Base-by-base conservation (phyloP, 176 grass and related monocot genomes). In the Musa schizocarpa region DNA sequence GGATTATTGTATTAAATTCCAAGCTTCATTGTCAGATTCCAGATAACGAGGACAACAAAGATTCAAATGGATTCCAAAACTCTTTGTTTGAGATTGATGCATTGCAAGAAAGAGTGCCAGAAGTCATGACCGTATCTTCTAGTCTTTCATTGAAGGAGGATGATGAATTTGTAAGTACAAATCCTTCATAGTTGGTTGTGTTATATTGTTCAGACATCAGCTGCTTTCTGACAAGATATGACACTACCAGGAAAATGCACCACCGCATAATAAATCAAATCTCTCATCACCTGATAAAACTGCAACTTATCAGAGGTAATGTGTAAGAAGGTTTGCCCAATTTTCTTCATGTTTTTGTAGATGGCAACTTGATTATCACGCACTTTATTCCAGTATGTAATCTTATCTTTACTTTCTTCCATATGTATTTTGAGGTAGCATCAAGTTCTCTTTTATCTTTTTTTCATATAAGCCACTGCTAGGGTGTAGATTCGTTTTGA, bases 21-120 rank as follows among this genome's bases (percentile, higher is more conserved):
- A 80, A 71, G 65, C 22, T 14, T 73, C 16, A 84, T 62, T 82
- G 9, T 65, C 80, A 99, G 95, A 69, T 84, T 79, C 80, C 90
- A 76, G 95, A 94, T 48, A 80, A 86, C 11, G 95, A 91, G 13
- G 88, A 94, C 48, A 83, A 24, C 62, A 87, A 86, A 87, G 82
- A 89, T 74, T 83, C 80, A 68, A 84, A 87, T 53, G 78, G 56
- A 22, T 73, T 12, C 76, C 14, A 62, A 78, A 73, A 26, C 4
- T 65, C 63, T 26, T 65, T 99, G 24, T 89, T 77, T 79, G 84
- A 99, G 65, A 78, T 89, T 22, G 86, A 89, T 70, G 79, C 24
- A 69, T 76, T 87, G 76, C 90, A 89, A 53, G 95, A 98, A 27
- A 87, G 72, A 72, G 53, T 50, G 53, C 68, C 76, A 66, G 89